Evolutionary conservation across 352 stramenopile species (phyloP).

Genomic region (Globisporangium takayamanum): DNA sequence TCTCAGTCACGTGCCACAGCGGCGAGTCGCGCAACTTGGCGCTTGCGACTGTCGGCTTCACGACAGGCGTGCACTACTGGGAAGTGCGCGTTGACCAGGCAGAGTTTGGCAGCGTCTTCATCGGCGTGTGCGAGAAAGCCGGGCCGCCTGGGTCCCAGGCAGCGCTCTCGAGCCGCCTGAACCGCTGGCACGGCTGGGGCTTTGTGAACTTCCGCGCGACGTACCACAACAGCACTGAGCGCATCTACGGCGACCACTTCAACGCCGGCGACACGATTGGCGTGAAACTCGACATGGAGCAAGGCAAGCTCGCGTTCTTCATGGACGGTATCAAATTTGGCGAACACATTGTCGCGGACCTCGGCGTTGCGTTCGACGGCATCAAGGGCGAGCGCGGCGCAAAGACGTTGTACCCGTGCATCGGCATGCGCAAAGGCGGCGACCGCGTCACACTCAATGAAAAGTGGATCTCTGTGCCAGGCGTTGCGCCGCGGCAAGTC

Average conservation of each 20-base stretch:
- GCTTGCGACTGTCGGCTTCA: conserved; percentile 82
- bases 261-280: conserved; percentile 97
- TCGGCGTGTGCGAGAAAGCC: conserved; percentile 93
- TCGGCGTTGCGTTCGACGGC: conserved; percentile 96
- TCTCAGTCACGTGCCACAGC: conserved; percentile 77
- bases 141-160: conserved; percentile 71
- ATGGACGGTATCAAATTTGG: conserved; percentile 99
- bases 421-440: conserved; percentile 93
- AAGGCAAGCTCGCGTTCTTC: conserved; percentile 96
- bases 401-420: conserved; percentile 93
- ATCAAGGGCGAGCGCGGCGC: conserved; percentile 80
- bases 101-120: conserved; percentile 97
- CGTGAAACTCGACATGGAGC: conserved; percentile 98
- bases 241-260: conserved; percentile 87
- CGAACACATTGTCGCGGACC: conserved; percentile 97
- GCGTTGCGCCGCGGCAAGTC: conserved; percentile 61
- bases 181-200: conserved; percentile 91
- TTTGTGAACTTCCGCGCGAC: conserved; percentile 98
- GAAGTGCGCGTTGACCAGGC: conserved; percentile 96
- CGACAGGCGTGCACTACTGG: conserved; percentile 95
- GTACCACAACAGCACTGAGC: conserved; percentile 88
- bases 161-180: conserved; percentile 66
- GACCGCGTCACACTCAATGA: conserved; percentile 94
- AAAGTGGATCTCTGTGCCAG: conserved; percentile 91
- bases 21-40: conserved; percentile 83